Conservation (phyloP, 768 basidiomycete species). For the Cystofilobasidium bisporidii region DNA sequence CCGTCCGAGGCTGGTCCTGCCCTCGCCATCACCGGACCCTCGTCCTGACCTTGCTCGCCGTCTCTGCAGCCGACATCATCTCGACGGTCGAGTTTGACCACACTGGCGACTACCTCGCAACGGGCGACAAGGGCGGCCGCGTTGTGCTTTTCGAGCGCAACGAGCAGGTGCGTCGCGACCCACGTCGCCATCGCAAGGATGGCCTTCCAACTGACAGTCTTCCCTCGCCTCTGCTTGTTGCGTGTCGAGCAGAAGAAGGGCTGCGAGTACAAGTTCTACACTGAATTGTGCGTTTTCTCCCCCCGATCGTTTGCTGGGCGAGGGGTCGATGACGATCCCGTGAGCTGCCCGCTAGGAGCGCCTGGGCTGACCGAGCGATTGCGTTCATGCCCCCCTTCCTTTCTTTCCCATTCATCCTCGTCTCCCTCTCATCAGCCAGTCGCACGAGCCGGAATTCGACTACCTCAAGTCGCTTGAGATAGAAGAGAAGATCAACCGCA, state of each 20-base stretch:
- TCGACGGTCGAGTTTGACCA: conserved; percentile 99
- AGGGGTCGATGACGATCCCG: too few species aligned
- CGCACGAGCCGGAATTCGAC: conserved; percentile 99
- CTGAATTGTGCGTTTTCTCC: conserved; percentile 48
- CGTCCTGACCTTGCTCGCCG: neutral
- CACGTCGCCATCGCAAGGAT: neutral
- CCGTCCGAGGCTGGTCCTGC: neutral
- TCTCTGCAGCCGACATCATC: conserved; percentile 85
- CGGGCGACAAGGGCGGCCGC: conserved; percentile 97
- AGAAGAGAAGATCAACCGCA: conserved; percentile 99
- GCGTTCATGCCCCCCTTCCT: too few species aligned
- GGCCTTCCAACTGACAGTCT: neutral
- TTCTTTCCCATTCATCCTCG: neutral
- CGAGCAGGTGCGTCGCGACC: conserved; percentile 61
- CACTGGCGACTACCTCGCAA: conserved; percentile 97
- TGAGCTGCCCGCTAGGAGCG: neutral
- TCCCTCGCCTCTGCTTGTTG: neutral
- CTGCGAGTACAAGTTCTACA: conserved; percentile 99
- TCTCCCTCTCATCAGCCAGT: conserved; percentile 57
- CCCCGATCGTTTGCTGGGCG: neutral
- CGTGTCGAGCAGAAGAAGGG: conserved; percentile 73
- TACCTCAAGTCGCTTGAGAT: conserved; percentile 99
- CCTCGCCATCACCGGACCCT: too few species aligned
- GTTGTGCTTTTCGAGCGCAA: conserved; percentile 98
- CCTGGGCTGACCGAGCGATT: neutral